These are phyloP conservation scores for Hymenoscyphus repandus DNA, from an alignment of 2,329 filamentous ascomycete genomes.

Conservation along the genomic window DNA sequence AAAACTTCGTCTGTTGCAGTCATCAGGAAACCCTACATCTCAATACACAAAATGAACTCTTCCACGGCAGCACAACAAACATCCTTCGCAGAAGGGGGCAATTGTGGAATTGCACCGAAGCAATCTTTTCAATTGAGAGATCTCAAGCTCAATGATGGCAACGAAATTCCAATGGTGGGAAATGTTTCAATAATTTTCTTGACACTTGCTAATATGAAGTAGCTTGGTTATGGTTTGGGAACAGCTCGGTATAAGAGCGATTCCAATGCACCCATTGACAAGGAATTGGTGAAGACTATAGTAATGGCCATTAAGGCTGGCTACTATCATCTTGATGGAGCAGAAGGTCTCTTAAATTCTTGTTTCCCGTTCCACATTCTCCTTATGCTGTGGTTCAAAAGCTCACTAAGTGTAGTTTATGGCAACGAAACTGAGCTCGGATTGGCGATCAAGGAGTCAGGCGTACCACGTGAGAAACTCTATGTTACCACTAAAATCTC, in stretches of 20 bases:
- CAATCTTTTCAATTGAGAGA: conserved; percentile 46
- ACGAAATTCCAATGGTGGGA: conserved; percentile 62
- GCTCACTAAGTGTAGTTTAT: conserved; percentile 40
- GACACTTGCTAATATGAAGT: conserved; percentile 36
- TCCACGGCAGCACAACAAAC: conserved; percentile 34
- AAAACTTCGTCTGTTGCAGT: not conserved
- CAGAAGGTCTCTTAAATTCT: conserved; percentile 56
- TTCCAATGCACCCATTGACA: conserved; percentile 40
- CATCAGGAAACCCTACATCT: no score
- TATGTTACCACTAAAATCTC: conserved; percentile 61
- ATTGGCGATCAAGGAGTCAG: conserved; percentile 61
- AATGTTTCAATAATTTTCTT: not conserved
- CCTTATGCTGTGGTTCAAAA: not conserved
- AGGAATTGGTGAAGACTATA: conserved; percentile 44
- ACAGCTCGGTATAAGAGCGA: conserved; percentile 58
- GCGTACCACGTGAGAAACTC: conserved; percentile 60
- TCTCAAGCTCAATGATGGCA: conserved; percentile 69
- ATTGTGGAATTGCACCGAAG: conserved; percentile 74
- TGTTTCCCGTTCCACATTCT: not conserved
- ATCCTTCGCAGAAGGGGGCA: conserved; percentile 21
- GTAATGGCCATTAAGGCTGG: conserved; percentile 63
- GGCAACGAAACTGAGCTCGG: conserved; percentile 67
- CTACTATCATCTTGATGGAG: conserved; percentile 69
- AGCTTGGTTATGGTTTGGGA: conserved; percentile 69
- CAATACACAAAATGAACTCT: conserved; percentile 37